A percentile compares a stretch with the other conserved stretches of the same genome.
These are phyloP conservation scores for Solanum hybrid DNA, from an alignment of 305 asterid genomes.

Conservation along the genomic window DNA sequence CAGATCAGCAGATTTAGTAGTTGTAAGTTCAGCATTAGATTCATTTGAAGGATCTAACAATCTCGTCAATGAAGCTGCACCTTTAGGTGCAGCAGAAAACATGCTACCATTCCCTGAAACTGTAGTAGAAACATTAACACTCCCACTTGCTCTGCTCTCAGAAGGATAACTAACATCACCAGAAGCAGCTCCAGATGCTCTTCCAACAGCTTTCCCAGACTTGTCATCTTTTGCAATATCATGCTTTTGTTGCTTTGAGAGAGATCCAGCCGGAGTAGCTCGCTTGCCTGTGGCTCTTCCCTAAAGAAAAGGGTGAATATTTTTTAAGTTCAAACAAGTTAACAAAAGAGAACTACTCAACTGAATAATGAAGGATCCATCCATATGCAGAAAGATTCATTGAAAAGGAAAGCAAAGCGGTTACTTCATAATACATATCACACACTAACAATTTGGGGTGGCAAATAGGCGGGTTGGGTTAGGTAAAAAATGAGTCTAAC, in stretches of 20 bases:
- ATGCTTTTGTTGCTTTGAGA: constrained; percentile 65
- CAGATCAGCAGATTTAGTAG: constrained; percentile 43
- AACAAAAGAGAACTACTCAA: constrained; percentile 1
- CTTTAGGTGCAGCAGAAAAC: constrained; percentile 39
- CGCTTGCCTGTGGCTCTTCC: constrained; percentile 54
- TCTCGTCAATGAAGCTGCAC: constrained; percentile 36
- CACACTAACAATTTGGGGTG: not conserved
- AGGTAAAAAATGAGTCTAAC: not conserved
- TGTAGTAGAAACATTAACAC: constrained; percentile 32
- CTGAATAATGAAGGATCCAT: not conserved
- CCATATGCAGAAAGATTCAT: not conserved
- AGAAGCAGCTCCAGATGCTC: constrained; percentile 42
- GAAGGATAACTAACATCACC: constrained; percentile 16
- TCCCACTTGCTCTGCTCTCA: constrained; percentile 29
- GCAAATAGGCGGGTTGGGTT: not conserved
- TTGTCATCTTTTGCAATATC: constrained; percentile 71
- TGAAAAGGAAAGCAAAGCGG: not conserved
- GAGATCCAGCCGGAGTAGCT: constrained; percentile 48
- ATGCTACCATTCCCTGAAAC: constrained; percentile 44
- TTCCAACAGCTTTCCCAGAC: constrained; percentile 48
- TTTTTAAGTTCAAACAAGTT: not conserved
- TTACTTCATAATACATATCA: not conserved
- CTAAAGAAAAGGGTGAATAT: constrained; percentile 26
- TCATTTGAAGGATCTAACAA: constrained; percentile 47
- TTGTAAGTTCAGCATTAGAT: constrained; percentile 39